Percentiles rank a stretch among this genome's conserved stretches.
Evolutionary conservation across 2,329 filamentous ascomycete genomes (phyloP).

Genomic region (Alternaria triticimaculans): DNA sequence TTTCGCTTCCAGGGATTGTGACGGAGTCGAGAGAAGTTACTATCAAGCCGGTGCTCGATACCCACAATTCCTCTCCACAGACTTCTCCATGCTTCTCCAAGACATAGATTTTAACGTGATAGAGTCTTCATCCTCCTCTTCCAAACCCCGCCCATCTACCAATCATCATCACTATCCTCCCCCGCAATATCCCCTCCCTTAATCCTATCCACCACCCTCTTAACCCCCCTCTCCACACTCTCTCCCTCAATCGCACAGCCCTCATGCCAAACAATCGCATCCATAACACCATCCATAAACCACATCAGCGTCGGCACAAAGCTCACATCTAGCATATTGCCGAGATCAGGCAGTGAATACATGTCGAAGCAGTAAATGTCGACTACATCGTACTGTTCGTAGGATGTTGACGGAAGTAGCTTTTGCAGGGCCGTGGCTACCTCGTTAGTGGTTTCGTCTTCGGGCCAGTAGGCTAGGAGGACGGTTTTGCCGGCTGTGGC

Average conservation of each 20-base stretch:
- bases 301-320: constrained; percentile 37
- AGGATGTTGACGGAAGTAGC: constrained; percentile 19
- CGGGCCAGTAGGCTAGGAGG: constrained; percentile 31
- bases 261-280: constrained; percentile 34
- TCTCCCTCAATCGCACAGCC: constrained; percentile 31
- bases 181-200: constrained; percentile 32
- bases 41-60: background rate
- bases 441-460: constrained; percentile 25
- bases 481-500: constrained; percentile 26
- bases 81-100: background rate
- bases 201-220: constrained; percentile 32
- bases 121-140: background rate
- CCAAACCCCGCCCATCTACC: constrained; percentile 3
- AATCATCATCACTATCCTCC: constrained; percentile 29
- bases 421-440: constrained; percentile 20
- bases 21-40: background rate
- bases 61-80: background rate
- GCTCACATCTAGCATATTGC: constrained; percentile 23
- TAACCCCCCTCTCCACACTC: constrained; percentile 31
- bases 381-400: constrained; percentile 15
- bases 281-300: constrained; percentile 29
- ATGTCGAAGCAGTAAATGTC: constrained; percentile 34
- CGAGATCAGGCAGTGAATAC: constrained; percentile 30
- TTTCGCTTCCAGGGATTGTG: background rate
- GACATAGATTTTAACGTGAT: background rate